Base-by-base conservation (phyloP, 2,329 filamentous ascomycete genomes). In the Hypomyces rosellus region DNA sequence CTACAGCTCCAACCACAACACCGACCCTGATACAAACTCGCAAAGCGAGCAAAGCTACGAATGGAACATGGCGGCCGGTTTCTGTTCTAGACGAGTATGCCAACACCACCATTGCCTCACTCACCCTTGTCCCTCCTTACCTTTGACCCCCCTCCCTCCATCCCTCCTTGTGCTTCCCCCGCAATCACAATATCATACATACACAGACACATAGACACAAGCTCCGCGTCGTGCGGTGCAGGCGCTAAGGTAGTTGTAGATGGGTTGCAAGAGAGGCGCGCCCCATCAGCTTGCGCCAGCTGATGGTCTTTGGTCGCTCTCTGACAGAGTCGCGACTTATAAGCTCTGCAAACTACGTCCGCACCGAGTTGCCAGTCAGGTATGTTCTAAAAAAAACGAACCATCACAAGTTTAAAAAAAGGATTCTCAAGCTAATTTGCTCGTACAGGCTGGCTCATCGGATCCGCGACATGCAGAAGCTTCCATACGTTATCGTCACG, bases 271-370 rank as follows among this genome's bases (percentile, higher is more conserved):
- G 86, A 62, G 89, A 96, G 66, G 91, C 91, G 45, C 82, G 90
- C 47, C 93, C 93, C n/a, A 96, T 99, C 65, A 96, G 89, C 71
- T 74, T 99, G 61, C 87, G 93, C 52, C 93, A 97, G 71, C 80
- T 99, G 62, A 97, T 95, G 73, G 95, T 97, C 62, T 99, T 97
- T 69, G 93, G 93, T 30, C 86, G 93, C 44, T 95, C 91, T 18
- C 73, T 99, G 65, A 96, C 91, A 44, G 91, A 97, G 70, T 78
- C 84, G 46, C 85, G 95, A 51, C 78, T 99, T 54, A 81, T 99
- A 59, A 91, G 88, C 71, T 96, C 91, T 40, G 93, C 93, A 54
- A 99, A 99, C 71, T 99, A 99, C 74, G 91, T 97, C 47, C 87
- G 93, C 51, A 90, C 90, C 5, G 93, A 99, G 73, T 80, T 99